A percentile compares a stretch with the other conserved stretches of the same genome.
Evolutionary conservation across 495 filamentous ascomycete genomes (phyloP).

Genomic region (Xylaria grammica): DNA sequence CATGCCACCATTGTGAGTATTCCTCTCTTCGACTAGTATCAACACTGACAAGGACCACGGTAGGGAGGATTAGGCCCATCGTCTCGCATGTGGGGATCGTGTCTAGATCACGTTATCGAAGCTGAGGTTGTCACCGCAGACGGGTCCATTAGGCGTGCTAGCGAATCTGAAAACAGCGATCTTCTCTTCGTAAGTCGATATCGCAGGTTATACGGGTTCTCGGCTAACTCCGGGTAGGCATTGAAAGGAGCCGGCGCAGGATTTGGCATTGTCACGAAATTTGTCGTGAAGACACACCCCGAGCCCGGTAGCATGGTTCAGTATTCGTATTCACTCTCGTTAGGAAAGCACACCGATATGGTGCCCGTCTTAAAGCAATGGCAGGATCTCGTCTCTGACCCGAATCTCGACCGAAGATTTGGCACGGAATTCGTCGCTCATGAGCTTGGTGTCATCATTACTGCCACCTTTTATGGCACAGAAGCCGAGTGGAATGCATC

Average conservation of each 20-base stretch:
- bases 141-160: conserved; percentile 60
- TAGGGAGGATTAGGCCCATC: conserved; percentile 59
- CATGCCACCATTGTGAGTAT: conserved; percentile 64
- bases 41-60: conserved; percentile 17
- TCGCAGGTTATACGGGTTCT: neutral
- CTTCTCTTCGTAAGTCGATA: conserved; percentile 57
- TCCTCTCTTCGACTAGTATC: neutral
- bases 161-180: conserved; percentile 55
- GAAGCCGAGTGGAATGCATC: conserved; percentile 54
- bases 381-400: conserved; percentile 54
- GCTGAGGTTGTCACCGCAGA: conserved; percentile 67
- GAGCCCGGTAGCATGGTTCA: conserved; percentile 61
- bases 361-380: conserved; percentile 46
- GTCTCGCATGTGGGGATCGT: conserved; percentile 62
- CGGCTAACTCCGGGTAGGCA: conserved; percentile 44
- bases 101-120: conserved; percentile 58
- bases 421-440: conserved; percentile 56
- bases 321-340: conserved; percentile 53
- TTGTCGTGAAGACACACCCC: conserved; percentile 63
- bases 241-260: conserved; percentile 64
- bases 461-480: conserved; percentile 58
- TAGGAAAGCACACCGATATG: conserved; percentile 50
- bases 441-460: conserved; percentile 55
- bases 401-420: conserved; percentile 59
- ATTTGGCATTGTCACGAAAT: conserved; percentile 69